Percentiles rank a stretch among this genome's conserved stretches.
Evolutionary conservation across 2,329 filamentous ascomycete species (phyloP).

Genomic region (Stachybotrys chartarum): DNA sequence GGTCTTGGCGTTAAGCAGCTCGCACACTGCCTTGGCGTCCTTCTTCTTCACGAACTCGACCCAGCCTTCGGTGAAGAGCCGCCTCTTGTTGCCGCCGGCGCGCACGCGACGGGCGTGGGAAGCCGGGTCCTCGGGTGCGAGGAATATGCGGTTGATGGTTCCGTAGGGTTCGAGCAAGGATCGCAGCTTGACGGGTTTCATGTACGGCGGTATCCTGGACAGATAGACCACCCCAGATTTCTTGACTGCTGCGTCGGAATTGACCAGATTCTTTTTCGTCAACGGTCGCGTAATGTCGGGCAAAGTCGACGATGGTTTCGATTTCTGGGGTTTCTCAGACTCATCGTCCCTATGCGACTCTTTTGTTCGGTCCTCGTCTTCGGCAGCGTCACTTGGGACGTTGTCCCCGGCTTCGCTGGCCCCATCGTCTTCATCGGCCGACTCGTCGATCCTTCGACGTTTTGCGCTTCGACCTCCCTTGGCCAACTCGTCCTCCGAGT

Average conservation of each 20-base stretch:
- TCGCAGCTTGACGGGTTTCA: conserved; percentile 74
- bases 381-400: conserved; percentile 7
- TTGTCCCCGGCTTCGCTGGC: conserved; percentile 9
- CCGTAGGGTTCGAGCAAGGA: conserved; percentile 71
- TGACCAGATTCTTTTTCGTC: conserved; percentile 61
- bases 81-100: conserved; percentile 76
- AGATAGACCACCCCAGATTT: conserved; percentile 79
- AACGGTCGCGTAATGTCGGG: conserved; percentile 47
- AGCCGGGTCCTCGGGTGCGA: conserved; percentile 66
- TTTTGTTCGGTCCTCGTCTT: conserved; percentile 14
- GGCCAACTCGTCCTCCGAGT: conserved; percentile 62
- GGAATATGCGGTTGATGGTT: conserved; percentile 68
- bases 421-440: conserved; percentile 21
- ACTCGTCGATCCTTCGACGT: conserved; percentile 49
- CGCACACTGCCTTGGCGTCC: conserved; percentile 69
- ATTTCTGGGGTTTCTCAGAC: conserved; percentile 12
- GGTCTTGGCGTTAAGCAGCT: conserved; percentile 67
- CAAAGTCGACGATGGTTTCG: conserved; percentile 26
- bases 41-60: conserved; percentile 72
- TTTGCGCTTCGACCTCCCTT: conserved; percentile 59
- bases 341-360: conserved; percentile 8
- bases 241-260: conserved; percentile 55
- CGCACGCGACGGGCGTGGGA: conserved; percentile 60
- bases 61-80: conserved; percentile 79
- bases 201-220: conserved; percentile 78